Base-by-base conservation (phyloP, 306 rosid species). In the Potentilla sterilis region DNA sequence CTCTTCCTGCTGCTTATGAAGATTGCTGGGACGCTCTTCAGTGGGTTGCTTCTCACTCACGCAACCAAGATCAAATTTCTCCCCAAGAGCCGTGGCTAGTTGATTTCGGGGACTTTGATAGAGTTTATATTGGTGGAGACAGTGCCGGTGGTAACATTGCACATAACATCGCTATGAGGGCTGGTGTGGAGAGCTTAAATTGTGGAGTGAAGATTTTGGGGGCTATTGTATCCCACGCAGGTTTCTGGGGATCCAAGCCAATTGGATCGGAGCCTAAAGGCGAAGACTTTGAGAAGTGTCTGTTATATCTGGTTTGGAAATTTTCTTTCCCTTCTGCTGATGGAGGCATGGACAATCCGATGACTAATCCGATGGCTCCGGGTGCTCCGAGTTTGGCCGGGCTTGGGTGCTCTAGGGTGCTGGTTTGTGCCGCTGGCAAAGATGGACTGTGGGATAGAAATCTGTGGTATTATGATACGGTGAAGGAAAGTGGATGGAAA, bases 121-220 rank as follows among this genome's bases (percentile, higher is more conserved):
- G 70, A 11, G 5, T 87, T 3, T 87, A 68, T 37, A n/a, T 87
- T 2, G 89, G 86, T 0, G 89, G 91, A 6, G 89, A 87, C 0
- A 85, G 91, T 16, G 79, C 87, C 0, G 89, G 91, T 19, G 86
- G 48, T 0, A 85, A 83, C 12, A 24, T 83, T 35, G 86, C 58
- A 6, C 87, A 89, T 4, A 85, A 80, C 40, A 9, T 80, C 1
- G 81, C 74, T 4, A 80, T 89, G 78, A 83, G 73, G 44, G 82
- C 83, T 2, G 88, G 88, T 9, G 61, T 47, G 4, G 88, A 87
- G 66, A 24, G 24, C 35, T 63, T 89, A 52, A 63, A 75, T 1
- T 75, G 78, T 12, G 82, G 79, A 9, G 79, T 83, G 7, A 78
- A 68, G 49, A 15, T 82, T 19, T 3, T 9, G 18, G 89, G 85